Evolutionary conservation across 139 green algal species (phyloP), one percentile per base, ranked within the genome.

Genomic region (Chlamydomonas sphaeroides): DNA sequence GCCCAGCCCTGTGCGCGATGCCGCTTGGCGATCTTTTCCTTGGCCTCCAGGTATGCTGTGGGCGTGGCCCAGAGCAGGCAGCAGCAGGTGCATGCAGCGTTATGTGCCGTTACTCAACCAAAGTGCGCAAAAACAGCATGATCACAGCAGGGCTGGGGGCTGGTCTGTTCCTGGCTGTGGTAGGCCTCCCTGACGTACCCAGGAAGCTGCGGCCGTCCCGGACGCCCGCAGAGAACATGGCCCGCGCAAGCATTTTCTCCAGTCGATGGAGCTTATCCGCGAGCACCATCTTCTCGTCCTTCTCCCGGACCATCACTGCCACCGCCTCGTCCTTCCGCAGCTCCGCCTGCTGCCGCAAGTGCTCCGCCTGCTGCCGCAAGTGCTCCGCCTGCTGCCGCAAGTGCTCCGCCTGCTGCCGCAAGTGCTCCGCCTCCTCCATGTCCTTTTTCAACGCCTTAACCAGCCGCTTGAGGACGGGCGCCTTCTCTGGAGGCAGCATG

Each of bases 111-210:
- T n/a, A n/a, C n/a, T n/a, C n/a, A n/a, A n/a, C 26, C 59, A 36
- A 65, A 36, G 28, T 65, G 30, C 3, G 28, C 28, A 65, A 65
- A n/a, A 65, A 65, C 59, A 65, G 28, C 59, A 65, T 18, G 28
- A 65, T 65, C 59, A 65, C 59, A 65, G 59, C 26, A 65, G n/a
- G 59, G 59, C 59, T 65, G 59, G 59, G 28, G 59, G 59, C 59
- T 65, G 59, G 59, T 65, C 59, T 65, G 59, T 65, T 65, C 59
- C 59, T 28, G 59, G 59, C 59, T 65, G 30, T 65, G 59, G 59
- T 65, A 65, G 28, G 59, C 59, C 59, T 65, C 59, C 59, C 59
- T 65, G 59, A 65, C 59, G 59, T 65, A 65, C 59, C 59, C 59
- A 65, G 28, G 59, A 26, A 65, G 59, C 59, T 65, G 59, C 28